phyloP scores from a whole-genome alignment of 179 eudicot species.

The Silene vulgaris region DNA sequence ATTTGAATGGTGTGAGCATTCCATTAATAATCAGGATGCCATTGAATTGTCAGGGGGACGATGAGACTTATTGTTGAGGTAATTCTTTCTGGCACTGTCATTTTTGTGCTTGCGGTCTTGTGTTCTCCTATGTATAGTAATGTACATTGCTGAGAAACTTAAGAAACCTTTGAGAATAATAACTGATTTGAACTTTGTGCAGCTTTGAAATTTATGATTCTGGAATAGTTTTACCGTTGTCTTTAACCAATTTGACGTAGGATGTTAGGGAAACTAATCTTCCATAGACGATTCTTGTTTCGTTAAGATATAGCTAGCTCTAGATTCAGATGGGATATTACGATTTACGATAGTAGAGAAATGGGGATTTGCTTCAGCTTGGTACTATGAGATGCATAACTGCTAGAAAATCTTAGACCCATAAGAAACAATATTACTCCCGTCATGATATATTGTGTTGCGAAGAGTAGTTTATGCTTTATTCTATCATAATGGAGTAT shows the following conservation, averaged over 20 bases:
- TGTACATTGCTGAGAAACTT: neutral
- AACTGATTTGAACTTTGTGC: neutral
- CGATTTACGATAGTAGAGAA: no score
- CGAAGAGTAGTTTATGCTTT: no score
- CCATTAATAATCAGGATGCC: constrained; percentile 63
- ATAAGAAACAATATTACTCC: no score
- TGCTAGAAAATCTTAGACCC: no score
- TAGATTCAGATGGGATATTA: no score
- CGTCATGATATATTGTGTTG: no score
- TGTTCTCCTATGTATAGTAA: neutral
- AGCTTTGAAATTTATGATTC: neutral
- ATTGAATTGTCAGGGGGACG: constrained; percentile 92
- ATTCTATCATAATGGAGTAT: no score
- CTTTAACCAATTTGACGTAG: neutral
- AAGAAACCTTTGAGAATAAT: constrained; percentile 11
- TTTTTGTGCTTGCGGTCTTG: neutral
- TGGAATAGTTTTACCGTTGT: neutral
- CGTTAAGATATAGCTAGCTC: no score
- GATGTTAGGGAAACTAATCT: neutral
- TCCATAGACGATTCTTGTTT: neutral
- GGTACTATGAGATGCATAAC: no score
- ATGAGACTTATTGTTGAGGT: constrained; percentile 33
- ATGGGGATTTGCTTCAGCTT: no score
- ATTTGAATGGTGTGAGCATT: constrained; percentile 86
- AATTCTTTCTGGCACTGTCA: neutral